phyloP scores from a whole-genome alignment of 2,329 filamentous ascomycete genomes.

The Aspergillus fumigatiaffinis region DNA sequence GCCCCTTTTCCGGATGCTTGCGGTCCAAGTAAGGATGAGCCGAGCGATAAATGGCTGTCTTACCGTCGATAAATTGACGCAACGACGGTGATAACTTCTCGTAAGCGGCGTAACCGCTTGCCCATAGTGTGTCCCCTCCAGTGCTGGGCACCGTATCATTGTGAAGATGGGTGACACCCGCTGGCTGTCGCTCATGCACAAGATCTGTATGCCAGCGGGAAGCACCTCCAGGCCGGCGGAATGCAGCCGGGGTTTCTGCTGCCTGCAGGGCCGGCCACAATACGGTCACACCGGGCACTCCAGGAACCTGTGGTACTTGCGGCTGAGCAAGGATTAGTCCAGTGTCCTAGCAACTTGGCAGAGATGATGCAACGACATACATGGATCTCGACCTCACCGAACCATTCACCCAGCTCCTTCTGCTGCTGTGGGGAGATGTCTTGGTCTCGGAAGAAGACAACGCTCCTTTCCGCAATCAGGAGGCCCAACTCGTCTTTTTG shows the following conservation, averaged over 20 bases:
- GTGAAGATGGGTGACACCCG: slow-evolving; percentile 66
- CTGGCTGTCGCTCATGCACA: slow-evolving; percentile 67
- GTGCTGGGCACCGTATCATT: slow-evolving; percentile 63
- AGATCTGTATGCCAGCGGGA: slow-evolving; percentile 68
- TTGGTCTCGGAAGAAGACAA: slow-evolving; percentile 66
- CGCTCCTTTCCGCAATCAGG: slow-evolving; percentile 60
- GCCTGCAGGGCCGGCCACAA: slow-evolving; percentile 68
- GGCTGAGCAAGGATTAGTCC: slow-evolving; percentile 44
- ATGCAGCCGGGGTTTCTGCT: slow-evolving; percentile 57
- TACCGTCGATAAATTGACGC: slow-evolving; percentile 66
- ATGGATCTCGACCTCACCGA: slow-evolving; percentile 64
- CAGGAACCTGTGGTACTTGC: slow-evolving; percentile 67
- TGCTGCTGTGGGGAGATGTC: slow-evolving; percentile 60
- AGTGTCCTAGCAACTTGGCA: not conserved
- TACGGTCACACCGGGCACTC: slow-evolving; percentile 60
- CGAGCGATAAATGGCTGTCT: slow-evolving; percentile 60
- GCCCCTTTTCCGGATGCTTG: slow-evolving; percentile 56
- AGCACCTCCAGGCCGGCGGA: slow-evolving; percentile 64
- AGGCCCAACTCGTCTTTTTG: slow-evolving; percentile 61
- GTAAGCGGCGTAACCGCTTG: slow-evolving; percentile 66
- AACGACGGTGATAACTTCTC: slow-evolving; percentile 69
- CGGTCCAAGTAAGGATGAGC: slow-evolving; percentile 66
- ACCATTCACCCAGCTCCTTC: slow-evolving; percentile 59
- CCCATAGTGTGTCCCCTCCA: slow-evolving; percentile 71
- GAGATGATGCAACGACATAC: slow-evolving; percentile 40